Evolutionary conservation across 2,329 filamentous ascomycete species (phyloP), one percentile per base, ranked within the genome.

Genomic region (Fusarium mangiferae): DNA sequence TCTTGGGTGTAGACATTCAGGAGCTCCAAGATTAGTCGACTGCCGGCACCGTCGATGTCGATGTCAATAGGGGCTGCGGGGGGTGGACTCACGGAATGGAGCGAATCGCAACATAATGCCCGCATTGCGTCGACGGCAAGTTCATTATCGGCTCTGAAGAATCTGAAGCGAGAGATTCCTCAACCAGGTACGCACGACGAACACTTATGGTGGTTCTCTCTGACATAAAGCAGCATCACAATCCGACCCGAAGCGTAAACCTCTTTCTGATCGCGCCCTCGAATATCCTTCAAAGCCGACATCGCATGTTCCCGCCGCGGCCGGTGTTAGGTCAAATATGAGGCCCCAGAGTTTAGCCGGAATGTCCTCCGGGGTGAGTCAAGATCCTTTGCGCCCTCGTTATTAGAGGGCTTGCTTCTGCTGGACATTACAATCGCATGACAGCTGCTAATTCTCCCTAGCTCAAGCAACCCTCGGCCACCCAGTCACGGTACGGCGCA

Each of bases 181-280:
- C 81, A 84, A 48, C 83, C 85, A 77, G 84, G 86, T 87, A 78
- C 7, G 36, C 64, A 5, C n/a, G 38, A 57, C 35, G 22, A 24
- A 7, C 28, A n/a, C 5, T 30, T 24, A 13, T 12, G 11, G 24
- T 39, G 8, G 26, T 41, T 38, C n/a, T 38, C 35, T 55, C 75
- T 80, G 26, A 80, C 73, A 22, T 24, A 14, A 11, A 44, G 28
- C 46, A 91, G 89, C 86, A 58, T 74, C 83, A 28, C 85, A 89
- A 76, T 85, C 90, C 26, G 87, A 90, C 56, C 78, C 89, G 7
- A 92, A 93, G 81, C 86, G 90, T 64, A 90, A 90, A 77, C 89
- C 88, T 20, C 81, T 91, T 33, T 82, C 81, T 26, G 88, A 91
- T 63, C 85, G 85, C 73, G 89, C 86, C 38, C 86, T 81, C 69